Conservation (phyloP, 73 alveolate genomes). For the Stentor coeruleus region DNA sequence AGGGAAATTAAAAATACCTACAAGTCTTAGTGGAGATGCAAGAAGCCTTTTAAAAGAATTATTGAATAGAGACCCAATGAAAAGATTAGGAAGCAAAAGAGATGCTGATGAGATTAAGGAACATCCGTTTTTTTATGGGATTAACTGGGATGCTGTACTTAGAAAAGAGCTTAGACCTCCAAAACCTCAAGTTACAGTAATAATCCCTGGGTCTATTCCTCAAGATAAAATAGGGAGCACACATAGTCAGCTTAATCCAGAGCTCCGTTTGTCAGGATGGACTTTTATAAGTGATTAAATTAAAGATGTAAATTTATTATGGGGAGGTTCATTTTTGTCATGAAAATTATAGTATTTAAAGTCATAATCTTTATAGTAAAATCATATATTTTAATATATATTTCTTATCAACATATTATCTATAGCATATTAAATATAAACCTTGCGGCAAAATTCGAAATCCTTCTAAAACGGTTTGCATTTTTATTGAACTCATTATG, state of each 20-base stretch:
- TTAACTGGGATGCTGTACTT: conserved; percentile 88
- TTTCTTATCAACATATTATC: too few relatives aligned
- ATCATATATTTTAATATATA: too few relatives aligned
- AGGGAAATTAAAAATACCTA: conserved; percentile 83
- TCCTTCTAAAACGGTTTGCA: background rate
- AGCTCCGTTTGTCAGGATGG: background rate
- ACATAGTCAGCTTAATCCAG: background rate
- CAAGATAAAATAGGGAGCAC: background rate
- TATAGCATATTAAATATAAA: background rate
- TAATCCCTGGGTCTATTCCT: background rate
- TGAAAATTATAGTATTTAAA: too few relatives aligned
- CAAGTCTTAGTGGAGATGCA: conserved; percentile 65
- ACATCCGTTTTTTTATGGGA: conserved; percentile 86
- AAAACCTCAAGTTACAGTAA: background rate
- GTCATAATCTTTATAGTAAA: too few relatives aligned
- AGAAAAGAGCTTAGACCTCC: conserved; percentile 72
- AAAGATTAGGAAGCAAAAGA: conserved; percentile 11
- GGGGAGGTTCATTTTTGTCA: too few relatives aligned
- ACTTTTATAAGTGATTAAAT: background rate
- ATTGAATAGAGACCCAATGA: conserved; percentile 11
- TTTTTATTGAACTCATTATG: background rate
- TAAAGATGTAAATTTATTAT: too few relatives aligned
- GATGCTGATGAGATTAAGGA: conserved; percentile 62
- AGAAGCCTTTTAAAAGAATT: conserved; percentile 54
- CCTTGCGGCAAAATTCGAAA: background rate